These are phyloP conservation scores for Solanum raphanifolium DNA, from an alignment of 257 asterid species.

Conservation along the genomic window DNA sequence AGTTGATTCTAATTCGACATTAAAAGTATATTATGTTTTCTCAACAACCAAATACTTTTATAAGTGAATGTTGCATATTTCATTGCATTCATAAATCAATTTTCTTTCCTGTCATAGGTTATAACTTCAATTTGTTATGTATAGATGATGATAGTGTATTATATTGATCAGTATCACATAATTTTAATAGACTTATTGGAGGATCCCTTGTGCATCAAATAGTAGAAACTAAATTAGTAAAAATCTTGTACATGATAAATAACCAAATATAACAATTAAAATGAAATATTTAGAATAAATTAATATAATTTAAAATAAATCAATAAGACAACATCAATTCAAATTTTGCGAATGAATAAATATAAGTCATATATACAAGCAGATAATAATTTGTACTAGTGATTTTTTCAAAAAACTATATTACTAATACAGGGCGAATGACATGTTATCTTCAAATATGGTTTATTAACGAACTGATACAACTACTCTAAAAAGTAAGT, in stretches of 20 bases:
- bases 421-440: too few species aligned
- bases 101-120: not conserved
- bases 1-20: too few species aligned
- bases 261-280: not conserved
- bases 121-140: not conserved
- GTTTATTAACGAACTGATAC: not conserved
- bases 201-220: not conserved
- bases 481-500: too few species aligned
- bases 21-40: too few species aligned
- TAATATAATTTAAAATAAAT: not conserved
- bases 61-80: fast-evolving
- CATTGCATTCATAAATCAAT: fast-evolving
- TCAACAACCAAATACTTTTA: not conserved
- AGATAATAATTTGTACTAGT: fast-evolving
- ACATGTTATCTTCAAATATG: fast-evolving
- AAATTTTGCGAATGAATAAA: not conserved
- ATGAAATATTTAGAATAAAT: not conserved
- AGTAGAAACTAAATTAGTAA: not conserved
- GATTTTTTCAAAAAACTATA: not conserved
- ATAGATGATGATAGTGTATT: not conserved
- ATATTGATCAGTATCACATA: not conserved
- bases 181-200: not conserved
- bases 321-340: not conserved
- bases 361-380: not conserved
- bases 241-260: not conserved